Conservation (phyloP, 768 basidiomycete species). For the Kockovaella imperatae region DNA sequence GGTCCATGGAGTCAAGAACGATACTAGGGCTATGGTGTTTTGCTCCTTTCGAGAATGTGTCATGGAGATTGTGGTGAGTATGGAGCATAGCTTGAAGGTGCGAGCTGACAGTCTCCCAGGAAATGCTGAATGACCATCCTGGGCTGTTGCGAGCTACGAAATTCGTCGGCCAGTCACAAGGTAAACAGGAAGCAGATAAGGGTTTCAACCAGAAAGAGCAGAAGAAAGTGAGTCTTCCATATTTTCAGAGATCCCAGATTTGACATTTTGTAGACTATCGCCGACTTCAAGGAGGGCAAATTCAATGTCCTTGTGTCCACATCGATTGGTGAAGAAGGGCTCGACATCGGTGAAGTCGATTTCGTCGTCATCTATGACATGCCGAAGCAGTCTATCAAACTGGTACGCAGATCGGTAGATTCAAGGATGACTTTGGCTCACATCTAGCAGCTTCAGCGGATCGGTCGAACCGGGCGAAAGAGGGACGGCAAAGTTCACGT, state of each 20-base stretch:
- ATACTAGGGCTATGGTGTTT: conserved; percentile 86
- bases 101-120: conserved; percentile 31
- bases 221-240: conserved; percentile 57
- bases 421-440: not conserved
- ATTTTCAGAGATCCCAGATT: not conserved
- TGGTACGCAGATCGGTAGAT: conserved; percentile 53
- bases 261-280: conserved; percentile 57
- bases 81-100: not conserved
- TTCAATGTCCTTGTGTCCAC: conserved; percentile 92
- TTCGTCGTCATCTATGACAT: conserved; percentile 93
- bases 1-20: conserved; percentile 27
- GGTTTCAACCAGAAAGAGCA: conserved; percentile 89
- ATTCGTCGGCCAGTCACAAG: conserved; percentile 74
- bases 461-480: conserved; percentile 91
- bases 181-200: conserved; percentile 69
- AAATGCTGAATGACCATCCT: conserved; percentile 62
- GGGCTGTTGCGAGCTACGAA: conserved; percentile 72
- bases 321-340: conserved; percentile 93
- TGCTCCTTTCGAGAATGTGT: conserved; percentile 82
- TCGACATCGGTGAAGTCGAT: conserved; percentile 97
- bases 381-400: conserved; percentile 89
- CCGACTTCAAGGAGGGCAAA: conserved; percentile 74
- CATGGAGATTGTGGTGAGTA: conserved; percentile 67
- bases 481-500: conserved; percentile 83
- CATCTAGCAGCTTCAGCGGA: conserved; percentile 70